Percentiles rank a stretch among this genome's conserved stretches.
Conservation (phyloP, 495 filamentous ascomycete genomes). For the Hypoxylon perforatum region DNA sequence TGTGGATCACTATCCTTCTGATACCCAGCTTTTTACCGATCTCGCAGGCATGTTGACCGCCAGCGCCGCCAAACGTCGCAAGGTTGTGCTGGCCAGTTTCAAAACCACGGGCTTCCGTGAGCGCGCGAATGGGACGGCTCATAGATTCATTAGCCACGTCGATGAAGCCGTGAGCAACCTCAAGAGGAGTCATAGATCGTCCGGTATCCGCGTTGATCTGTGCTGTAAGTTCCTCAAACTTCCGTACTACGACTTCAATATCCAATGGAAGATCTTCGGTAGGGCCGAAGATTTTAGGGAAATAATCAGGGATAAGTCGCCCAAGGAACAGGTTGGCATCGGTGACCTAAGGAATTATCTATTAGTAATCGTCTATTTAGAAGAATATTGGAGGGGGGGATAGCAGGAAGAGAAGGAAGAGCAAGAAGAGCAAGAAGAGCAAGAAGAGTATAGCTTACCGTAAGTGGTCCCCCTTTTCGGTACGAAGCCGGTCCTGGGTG, state of each 20-base stretch:
- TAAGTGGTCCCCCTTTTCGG: conserved; percentile 53
- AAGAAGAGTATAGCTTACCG: conserved; percentile 64
- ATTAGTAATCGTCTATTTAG: neutral
- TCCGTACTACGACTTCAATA: conserved; percentile 74
- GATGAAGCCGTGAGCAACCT: conserved; percentile 90
- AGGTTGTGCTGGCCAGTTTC: conserved; percentile 90
- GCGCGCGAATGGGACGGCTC: conserved; percentile 89
- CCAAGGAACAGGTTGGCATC: conserved; percentile 61
- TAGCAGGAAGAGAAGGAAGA: conserved; percentile 44
- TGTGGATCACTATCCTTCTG: conserved; percentile 85
- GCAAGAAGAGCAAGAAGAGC: conserved; percentile 52
- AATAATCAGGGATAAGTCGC: conserved; percentile 85
- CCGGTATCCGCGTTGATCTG: conserved; percentile 77
- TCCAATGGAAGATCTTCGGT: conserved; percentile 80
- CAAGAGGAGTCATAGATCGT: conserved; percentile 81
- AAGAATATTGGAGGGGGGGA: neutral
- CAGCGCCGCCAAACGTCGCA: conserved; percentile 93
- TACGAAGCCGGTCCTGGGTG: conserved; percentile 53
- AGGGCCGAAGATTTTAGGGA: conserved; percentile 95
- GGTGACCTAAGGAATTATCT: conserved; percentile 25
- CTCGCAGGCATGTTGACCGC: conserved; percentile 96
- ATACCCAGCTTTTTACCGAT: conserved; percentile 92
- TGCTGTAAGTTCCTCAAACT: conserved; percentile 80
- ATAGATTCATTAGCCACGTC: conserved; percentile 95
- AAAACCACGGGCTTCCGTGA: conserved; percentile 93